phyloP scores from a whole-genome alignment of 2,329 filamentous ascomycete species.

The Apiospora marii region DNA sequence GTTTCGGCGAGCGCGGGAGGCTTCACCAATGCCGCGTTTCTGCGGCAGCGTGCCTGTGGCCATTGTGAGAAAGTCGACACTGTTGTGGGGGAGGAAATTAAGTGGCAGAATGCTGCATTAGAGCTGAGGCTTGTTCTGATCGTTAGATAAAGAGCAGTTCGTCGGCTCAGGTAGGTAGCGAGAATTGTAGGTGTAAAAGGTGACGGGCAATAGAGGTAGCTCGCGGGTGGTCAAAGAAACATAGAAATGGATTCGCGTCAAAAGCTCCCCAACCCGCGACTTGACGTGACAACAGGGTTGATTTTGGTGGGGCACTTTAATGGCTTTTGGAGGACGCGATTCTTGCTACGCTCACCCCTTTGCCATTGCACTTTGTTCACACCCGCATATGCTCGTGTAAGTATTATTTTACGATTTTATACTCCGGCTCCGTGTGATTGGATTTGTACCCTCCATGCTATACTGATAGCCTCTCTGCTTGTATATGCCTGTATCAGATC shows the following conservation, averaged over 20 bases:
- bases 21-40: slow-evolving; percentile 77
- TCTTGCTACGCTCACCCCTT: slow-evolving; percentile 6
- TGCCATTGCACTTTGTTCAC: background rate
- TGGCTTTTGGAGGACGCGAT: background rate
- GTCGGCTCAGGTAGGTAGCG: background rate
- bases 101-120: slow-evolving; percentile 22
- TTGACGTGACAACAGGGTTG: slow-evolving; percentile 19
- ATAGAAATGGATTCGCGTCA: slow-evolving; percentile 3
- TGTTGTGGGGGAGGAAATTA: background rate
- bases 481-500: too few species aligned
- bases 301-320: slow-evolving; percentile 11
- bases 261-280: slow-evolving; percentile 19
- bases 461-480: too few species aligned
- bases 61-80: slow-evolving; percentile 46
- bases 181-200: background rate
- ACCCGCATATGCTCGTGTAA: background rate
- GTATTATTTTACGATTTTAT: background rate
- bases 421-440: too few species aligned
- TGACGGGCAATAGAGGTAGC: background rate
- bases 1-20: slow-evolving; percentile 70
- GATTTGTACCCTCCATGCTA: too few species aligned
- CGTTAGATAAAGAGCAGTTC: background rate
- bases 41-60: slow-evolving; percentile 64
- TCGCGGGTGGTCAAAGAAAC: slow-evolving; percentile 15
- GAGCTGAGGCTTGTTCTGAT: background rate